phyloP scores from a whole-genome alignment of 1,284 basidiomycete genomes.

The Pisolithus thermaeus region DNA sequence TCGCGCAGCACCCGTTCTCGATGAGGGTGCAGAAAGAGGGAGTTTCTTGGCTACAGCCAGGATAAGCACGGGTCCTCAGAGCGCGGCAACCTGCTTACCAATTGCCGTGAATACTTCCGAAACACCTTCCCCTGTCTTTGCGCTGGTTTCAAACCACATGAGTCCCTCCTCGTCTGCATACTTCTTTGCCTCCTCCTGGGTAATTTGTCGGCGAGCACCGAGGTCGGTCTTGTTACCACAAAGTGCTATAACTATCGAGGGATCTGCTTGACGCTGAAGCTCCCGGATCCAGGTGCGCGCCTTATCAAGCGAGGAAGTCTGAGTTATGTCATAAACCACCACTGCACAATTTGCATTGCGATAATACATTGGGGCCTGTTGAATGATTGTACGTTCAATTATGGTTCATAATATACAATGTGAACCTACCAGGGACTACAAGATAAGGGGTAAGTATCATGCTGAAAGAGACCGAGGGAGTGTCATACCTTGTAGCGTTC shows the following conservation, averaged over 20 bases:
- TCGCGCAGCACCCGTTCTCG: conserved; percentile 48
- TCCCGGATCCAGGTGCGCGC: conserved; percentile 96
- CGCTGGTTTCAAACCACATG: conserved; percentile 95
- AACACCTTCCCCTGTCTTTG: conserved; percentile 90
- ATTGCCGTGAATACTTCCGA: conserved; percentile 85
- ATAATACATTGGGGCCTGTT: conserved; percentile 88
- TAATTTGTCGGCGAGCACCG: conserved; percentile 73
- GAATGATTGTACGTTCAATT: conserved; percentile 2
- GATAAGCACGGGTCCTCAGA: conserved; percentile 4
- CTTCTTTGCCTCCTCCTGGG: conserved; percentile 83
- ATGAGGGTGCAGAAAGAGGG: conserved; percentile 65
- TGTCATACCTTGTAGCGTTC: conserved; percentile 80
- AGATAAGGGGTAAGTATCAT: conserved; percentile 4
- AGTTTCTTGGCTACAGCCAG: conserved; percentile 67
- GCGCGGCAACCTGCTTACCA: conserved; percentile 36
- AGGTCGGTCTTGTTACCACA: conserved; percentile 96
- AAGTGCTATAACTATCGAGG: conserved; percentile 91
- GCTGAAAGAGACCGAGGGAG: neutral
- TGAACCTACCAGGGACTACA: conserved; percentile 55
- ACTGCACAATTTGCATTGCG: conserved; percentile 86
- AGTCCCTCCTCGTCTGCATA: conserved; percentile 94
- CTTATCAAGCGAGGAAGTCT: conserved; percentile 86
- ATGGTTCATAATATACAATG: conserved; percentile 7
- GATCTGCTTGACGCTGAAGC: conserved; percentile 95
- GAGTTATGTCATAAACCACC: conserved; percentile 86